A percentile compares a stretch with the other conserved stretches of the same genome.
Conservation (phyloP, 305 asterid genomes). For the Withania somnifera region DNA sequence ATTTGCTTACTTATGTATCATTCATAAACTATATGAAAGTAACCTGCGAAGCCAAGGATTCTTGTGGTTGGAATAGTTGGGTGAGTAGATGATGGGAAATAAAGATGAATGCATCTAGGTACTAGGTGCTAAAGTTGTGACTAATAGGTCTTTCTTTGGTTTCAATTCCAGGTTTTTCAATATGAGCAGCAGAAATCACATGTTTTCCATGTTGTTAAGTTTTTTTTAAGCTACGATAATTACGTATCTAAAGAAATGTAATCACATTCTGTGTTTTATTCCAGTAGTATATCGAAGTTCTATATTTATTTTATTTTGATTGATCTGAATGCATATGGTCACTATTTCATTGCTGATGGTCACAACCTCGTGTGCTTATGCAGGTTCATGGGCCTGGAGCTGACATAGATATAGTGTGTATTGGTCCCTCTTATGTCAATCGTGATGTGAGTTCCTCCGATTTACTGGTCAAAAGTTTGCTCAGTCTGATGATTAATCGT, state of each 20-base stretch:
- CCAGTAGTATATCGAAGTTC: neutral
- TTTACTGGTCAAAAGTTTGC: neutral
- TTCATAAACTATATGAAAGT: neutral
- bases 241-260: neutral
- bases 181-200: neutral
- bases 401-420: constrained; percentile 69
- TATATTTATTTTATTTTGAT: neutral
- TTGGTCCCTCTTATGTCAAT: constrained; percentile 71
- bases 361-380: neutral
- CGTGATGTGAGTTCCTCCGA: constrained; percentile 24
- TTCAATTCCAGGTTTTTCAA: neutral
- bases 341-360: neutral
- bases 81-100: neutral
- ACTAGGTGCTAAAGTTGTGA: neutral
- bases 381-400: constrained; percentile 92
- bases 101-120: neutral
- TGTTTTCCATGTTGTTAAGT: neutral
- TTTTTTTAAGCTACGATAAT: neutral
- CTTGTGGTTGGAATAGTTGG: neutral
- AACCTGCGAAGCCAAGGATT: neutral
- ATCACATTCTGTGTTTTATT: neutral
- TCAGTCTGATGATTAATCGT: neutral
- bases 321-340: neutral
- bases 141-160: neutral
- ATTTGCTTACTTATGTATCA: neutral